These are phyloP conservation scores for Discostella stelligera DNA, from an alignment of 352 stramenopile genomes.

Conservation along the genomic window DNA sequence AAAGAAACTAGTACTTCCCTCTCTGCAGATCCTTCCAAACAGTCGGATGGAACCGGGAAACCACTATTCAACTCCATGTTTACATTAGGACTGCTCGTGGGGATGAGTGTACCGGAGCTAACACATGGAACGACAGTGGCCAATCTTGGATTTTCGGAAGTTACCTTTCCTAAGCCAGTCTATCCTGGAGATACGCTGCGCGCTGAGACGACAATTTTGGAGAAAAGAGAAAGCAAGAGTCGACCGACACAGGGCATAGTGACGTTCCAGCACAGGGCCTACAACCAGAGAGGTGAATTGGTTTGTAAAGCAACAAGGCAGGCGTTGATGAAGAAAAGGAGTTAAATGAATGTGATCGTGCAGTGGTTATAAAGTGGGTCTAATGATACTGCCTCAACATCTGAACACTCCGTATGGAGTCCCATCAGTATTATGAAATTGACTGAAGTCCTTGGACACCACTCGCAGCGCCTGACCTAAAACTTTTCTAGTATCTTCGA, in stretches of 20 bases:
- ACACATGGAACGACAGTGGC: conserved; percentile 54
- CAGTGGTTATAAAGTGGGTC: too few species aligned
- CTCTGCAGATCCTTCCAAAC: not conserved
- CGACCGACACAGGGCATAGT: conserved; percentile 51
- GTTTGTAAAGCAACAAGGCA: conserved; percentile 54
- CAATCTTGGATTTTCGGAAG: conserved; percentile 55
- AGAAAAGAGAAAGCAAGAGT: conserved; percentile 52
- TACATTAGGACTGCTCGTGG: conserved; percentile 52
- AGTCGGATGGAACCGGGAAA: conserved; percentile 21
- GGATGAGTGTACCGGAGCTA: conserved; percentile 48
- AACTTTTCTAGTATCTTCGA: conserved; percentile 88
- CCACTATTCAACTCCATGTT: conserved; percentile 65
- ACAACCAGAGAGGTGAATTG: conserved; percentile 52
- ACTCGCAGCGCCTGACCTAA: conserved; percentile 76
- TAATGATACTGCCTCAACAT: too few species aligned
- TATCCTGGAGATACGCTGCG: conserved; percentile 55
- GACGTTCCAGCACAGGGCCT: conserved; percentile 47
- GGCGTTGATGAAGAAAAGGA: conserved; percentile 56
- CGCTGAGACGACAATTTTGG: conserved; percentile 47
- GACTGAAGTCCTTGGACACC: conserved; percentile 73
- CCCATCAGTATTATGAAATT: conserved; percentile 59
- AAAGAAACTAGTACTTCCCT: conserved; percentile 36
- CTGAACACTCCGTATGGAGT: conserved; percentile 96
- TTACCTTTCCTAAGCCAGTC: conserved; percentile 52
- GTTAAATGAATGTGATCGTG: not conserved